Evolutionary conservation across 805 yeast genomes (phyloP).

Genomic region (Ogataea paradorogensis): DNA sequence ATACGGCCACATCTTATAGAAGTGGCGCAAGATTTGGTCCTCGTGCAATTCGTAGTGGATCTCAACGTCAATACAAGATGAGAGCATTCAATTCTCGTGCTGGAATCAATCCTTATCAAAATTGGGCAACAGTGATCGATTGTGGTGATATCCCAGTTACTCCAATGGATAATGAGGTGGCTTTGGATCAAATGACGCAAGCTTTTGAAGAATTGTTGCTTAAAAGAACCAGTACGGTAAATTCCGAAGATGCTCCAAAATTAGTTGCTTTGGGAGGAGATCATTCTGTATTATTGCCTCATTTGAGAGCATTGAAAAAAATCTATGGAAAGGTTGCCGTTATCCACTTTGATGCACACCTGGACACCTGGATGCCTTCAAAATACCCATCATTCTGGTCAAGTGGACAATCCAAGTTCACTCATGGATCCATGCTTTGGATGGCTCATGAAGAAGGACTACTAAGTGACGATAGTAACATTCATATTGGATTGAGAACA

Average conservation of each 20-base stretch:
- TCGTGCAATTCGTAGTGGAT: conserved; percentile 61
- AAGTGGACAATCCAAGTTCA: conserved; percentile 47
- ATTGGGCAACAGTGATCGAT: conserved; percentile 50
- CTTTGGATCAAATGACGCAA: conserved; percentile 51
- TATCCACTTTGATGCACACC: conserved; percentile 81
- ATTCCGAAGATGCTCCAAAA: conserved; percentile 47
- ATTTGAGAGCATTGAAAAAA: conserved; percentile 58
- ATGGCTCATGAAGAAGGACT: conserved; percentile 71
- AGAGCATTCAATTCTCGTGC: conserved; percentile 69
- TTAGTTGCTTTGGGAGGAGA: conserved; percentile 79
- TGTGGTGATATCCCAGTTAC: conserved; percentile 59
- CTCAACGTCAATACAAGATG: conserved; percentile 64
- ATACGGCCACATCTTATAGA: conserved; percentile 11
- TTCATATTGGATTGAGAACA: conserved; percentile 78
- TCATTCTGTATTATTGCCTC: conserved; percentile 73
- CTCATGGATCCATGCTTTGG: conserved; percentile 88
- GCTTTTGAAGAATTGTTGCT: conserved; percentile 54
- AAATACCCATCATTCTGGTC: conserved; percentile 51
- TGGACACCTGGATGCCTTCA: conserved; percentile 78
- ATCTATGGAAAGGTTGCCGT: conserved; percentile 67
- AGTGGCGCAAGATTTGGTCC: conserved; percentile 48
- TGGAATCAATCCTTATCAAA: conserved; percentile 45
- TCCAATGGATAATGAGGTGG: conserved; percentile 56
- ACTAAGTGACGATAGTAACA: conserved; percentile 49
- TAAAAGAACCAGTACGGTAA: conserved; percentile 29